Evolutionary conservation across 345 rosid genomes (phyloP), one percentile per base, ranked within the genome.

Genomic region (Salix brachista): DNA sequence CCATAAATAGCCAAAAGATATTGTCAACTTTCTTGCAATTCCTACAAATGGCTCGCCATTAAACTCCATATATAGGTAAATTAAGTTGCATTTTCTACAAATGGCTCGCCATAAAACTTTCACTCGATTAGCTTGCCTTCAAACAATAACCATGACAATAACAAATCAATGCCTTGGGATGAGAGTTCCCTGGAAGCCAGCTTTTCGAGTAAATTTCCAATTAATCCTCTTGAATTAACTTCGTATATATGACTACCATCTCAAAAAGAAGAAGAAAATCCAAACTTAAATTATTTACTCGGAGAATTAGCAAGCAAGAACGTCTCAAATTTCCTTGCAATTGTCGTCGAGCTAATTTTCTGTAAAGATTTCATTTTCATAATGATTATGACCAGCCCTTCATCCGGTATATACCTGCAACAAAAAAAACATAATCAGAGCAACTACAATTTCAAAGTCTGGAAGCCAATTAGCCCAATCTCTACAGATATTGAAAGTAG

Each of bases 11-110:
- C 32, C 32, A 30, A 30, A 30, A 30, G 32, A 30, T 30, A 30
- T 30, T 36, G 94, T 95, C 84, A 96, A 83, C 79, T 90, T 92
- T 83, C 97, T 87, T 16, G 98, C 98, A 77, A 88, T 82, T 76
- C 99, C 99, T 94, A 30, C 32, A 30, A 30, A 3, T 30, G 32
- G 4, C 32, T 30, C 32, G 3, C 32, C 32, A 30, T 30, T 30
- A 30, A 62, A 12, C 19, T 62, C 30, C 67, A 12, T 26, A 26
- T 26, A 26, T 62, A 26, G 67, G 12, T 28, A 62, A 62, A 25
- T 62, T 48, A 48, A 48, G 52, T 3, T 16, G 19, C 19, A 48
- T 4, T 16, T 3, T 48, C 18, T 2, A 48, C 14, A 30, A 9
- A 62, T 11, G 12, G 17, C 32, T 62, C 67, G 11, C 18, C 52